Conservation (phyloP, 1,139 yeast species). For the Geotrichum armillariae region DNA sequence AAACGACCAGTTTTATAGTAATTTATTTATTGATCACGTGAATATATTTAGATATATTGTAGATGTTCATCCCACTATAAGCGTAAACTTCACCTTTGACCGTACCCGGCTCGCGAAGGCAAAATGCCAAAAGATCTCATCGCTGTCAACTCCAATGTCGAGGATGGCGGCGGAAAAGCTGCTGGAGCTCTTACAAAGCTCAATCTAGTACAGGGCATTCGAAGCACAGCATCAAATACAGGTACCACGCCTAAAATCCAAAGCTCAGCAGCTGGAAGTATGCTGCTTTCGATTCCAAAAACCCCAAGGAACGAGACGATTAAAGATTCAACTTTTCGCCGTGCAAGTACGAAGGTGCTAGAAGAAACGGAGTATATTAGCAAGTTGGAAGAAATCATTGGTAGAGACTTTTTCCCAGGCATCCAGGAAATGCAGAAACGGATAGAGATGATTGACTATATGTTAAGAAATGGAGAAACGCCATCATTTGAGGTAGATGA, state of each 20-base stretch:
- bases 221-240: too few relatives aligned
- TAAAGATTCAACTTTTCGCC: not conserved
- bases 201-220: too few relatives aligned
- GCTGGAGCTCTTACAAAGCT: not conserved
- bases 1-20: not conserved
- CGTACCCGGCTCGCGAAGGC: not conserved
- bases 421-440: conserved; percentile 14
- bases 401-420: conserved; percentile 37
- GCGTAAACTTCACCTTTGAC: too few relatives aligned
- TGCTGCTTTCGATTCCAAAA: conserved; percentile 10
- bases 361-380: conserved; percentile 37
- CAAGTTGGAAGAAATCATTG: conserved; percentile 32
- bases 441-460: conserved; percentile 21
- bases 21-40: too few relatives aligned
- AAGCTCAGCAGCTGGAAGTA: conserved; percentile 11
- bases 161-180: not conserved
- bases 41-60: too few relatives aligned
- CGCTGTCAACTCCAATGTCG: not conserved
- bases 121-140: conserved; percentile 2
- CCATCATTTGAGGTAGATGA: conserved; percentile 16
- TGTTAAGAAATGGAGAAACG: conserved; percentile 11
- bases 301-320: conserved; percentile 10
- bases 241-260: conserved; percentile 18
- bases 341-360: conserved; percentile 21
- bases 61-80: too few relatives aligned